Evolutionary conservation across 2,329 filamentous ascomycete genomes (phyloP).

Genomic region (Phoma sp.): DNA sequence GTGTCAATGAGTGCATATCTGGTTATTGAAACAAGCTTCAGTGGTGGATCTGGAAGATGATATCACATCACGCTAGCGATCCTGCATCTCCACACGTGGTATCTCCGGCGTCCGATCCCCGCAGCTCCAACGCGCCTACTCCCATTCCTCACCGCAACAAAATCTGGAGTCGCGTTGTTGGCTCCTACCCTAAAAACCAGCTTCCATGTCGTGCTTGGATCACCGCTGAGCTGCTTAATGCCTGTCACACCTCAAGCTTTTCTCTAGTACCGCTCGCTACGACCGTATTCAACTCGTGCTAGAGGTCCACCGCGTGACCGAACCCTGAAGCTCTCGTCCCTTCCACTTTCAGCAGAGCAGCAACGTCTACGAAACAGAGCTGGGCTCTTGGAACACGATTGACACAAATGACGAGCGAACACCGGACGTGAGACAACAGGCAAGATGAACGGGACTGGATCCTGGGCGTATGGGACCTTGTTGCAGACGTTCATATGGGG

Average conservation of each 20-base stretch:
- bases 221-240: background rate
- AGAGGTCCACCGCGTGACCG: constrained; percentile 12
- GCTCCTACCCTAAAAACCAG: background rate
- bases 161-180: background rate
- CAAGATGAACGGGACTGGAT: constrained; percentile 33
- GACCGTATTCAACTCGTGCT: constrained; percentile 17
- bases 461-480: constrained; percentile 32
- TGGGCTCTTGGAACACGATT: background rate
- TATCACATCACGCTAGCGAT: constrained; percentile 10
- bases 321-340: constrained; percentile 3
- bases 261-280: constrained; percentile 19
- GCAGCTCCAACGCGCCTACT: constrained; percentile 15
- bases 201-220: background rate
- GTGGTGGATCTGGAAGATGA: constrained; percentile 14
- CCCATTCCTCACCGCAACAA: constrained; percentile 7
- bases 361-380: background rate
- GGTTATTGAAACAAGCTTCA: constrained; percentile 6
- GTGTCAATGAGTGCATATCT: background rate
- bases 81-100: constrained; percentile 20
- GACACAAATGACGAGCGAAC: constrained; percentile 23
- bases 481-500: constrained; percentile 38
- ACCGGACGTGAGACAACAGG: constrained; percentile 20
- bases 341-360: background rate
- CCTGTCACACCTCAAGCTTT: constrained; percentile 2
- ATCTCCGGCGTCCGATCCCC: constrained; percentile 15